These are phyloP conservation scores for Filobasidium wieringae DNA, from an alignment of 768 basidiomycete species.

Conservation along the genomic window DNA sequence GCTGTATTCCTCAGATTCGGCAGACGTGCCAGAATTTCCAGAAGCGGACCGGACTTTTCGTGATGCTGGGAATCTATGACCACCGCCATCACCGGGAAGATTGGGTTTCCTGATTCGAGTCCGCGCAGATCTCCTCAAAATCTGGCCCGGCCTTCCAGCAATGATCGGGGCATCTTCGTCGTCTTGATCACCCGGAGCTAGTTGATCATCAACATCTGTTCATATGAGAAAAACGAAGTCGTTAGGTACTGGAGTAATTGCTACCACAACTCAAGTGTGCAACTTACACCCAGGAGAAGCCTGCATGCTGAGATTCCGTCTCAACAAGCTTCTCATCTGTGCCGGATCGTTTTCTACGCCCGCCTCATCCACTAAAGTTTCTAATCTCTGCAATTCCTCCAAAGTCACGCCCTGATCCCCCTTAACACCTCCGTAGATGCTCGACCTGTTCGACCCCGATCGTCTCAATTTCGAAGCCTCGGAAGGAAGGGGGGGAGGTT, in stretches of 20 bases:
- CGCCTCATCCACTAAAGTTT: conserved; percentile 83
- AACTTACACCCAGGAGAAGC: conserved; percentile 68
- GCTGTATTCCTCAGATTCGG: neutral
- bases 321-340: conserved; percentile 61
- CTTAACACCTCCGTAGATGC: conserved; percentile 50
- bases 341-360: conserved; percentile 69
- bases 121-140: conserved; percentile 78
- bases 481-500: conserved; percentile 42
- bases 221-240: neutral
- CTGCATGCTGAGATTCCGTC: conserved; percentile 79
- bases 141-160: conserved; percentile 69
- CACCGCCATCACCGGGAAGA: conserved; percentile 61
- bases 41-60: conserved; percentile 42
- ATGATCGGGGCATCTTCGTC: conserved; percentile 86
- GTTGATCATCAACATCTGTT: conserved; percentile 4
- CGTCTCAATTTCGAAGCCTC: conserved; percentile 2
- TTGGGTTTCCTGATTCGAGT: conserved; percentile 89
- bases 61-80: conserved; percentile 60
- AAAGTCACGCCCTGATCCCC: conserved; percentile 76
- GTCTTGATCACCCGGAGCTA: conserved; percentile 28
- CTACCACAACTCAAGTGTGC: neutral
- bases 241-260: too few species aligned
- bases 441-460: conserved; percentile 47
- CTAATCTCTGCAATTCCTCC: conserved; percentile 83
- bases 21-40: neutral